Conservation (phyloP, 2,329 filamentous ascomycete genomes). For the Stagonosporopsis cucurbitacearum region DNA sequence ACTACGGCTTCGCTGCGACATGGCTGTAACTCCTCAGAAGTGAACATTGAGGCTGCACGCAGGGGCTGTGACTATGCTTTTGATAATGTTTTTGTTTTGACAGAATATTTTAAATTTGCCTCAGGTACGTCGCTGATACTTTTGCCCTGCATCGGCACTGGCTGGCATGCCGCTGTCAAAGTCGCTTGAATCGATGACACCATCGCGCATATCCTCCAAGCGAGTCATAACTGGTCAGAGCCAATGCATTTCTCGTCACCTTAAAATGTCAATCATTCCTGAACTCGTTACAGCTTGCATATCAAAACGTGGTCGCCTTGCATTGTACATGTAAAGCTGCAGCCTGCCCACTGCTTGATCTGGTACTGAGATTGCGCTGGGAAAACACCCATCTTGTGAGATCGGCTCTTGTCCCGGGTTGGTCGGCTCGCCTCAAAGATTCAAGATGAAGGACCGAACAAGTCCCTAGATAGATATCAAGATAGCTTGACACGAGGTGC, state of each 20-base stretch:
- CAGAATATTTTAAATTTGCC: background rate
- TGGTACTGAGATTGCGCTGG: background rate
- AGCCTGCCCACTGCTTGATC: background rate
- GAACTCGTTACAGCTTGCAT: background rate
- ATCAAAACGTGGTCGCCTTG: background rate
- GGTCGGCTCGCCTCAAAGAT: background rate
- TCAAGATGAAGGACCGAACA: background rate
- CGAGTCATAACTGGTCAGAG: background rate
- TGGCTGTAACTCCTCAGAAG: background rate
- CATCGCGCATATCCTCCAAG: conserved; percentile 4
- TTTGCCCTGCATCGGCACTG: conserved; percentile 1
- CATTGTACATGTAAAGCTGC: background rate
- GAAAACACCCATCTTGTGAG: background rate
- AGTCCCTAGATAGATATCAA: background rate
- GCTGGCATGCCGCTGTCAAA: conserved; percentile 2
- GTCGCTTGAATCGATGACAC: background rate
- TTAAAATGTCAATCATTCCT: conserved; percentile 1
- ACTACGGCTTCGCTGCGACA: background rate
- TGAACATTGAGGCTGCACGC: background rate
- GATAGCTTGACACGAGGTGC: background rate
- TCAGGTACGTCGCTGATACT: background rate
- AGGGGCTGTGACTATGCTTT: background rate
- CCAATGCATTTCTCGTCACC: background rate
- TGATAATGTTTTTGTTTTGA: background rate
- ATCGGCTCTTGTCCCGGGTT: background rate